These are phyloP conservation scores for Avena eriantha DNA, from an alignment of 176 grass and related monocot genomes.

Conservation along the genomic window DNA sequence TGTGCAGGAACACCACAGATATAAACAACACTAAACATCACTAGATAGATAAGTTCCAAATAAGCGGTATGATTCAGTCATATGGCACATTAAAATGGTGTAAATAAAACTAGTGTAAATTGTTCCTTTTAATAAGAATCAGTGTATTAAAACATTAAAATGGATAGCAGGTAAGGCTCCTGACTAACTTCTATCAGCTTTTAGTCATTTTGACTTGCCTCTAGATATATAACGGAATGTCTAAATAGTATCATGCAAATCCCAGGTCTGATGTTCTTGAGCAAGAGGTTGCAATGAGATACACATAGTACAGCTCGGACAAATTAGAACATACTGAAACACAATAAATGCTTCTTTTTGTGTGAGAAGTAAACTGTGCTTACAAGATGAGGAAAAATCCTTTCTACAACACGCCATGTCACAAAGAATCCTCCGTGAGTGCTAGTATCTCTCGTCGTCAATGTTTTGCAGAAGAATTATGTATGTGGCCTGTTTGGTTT, in stretches of 20 bases:
- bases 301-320: constrained; percentile 5
- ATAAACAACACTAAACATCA: too few relatives aligned
- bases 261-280: constrained; percentile 72
- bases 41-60: too few relatives aligned
- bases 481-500: constrained; percentile 61
- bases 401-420: constrained; percentile 69
- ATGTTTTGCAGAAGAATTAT: constrained; percentile 88
- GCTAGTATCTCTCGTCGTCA: constrained; percentile 89
- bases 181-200: constrained; percentile 34
- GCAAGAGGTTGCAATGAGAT: constrained; percentile 73
- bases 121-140: too few relatives aligned
- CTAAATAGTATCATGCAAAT: constrained; percentile 73
- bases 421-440: constrained; percentile 87
- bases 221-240: constrained; percentile 82
- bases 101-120: too few relatives aligned
- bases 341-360: background rate
- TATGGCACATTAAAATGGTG: too few relatives aligned
- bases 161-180: background rate
- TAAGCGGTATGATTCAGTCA: too few relatives aligned
- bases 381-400: constrained; percentile 75
- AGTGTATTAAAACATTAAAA: constrained; percentile 1
- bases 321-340: constrained; percentile 32
- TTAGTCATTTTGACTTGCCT: constrained; percentile 49
- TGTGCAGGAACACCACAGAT: too few relatives aligned
- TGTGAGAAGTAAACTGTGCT: constrained; percentile 34